Evolutionary conservation across 2,329 filamentous ascomycete genomes (phyloP), one percentile per base, ranked within the genome.

Genomic region (Fusarium devonianum): DNA sequence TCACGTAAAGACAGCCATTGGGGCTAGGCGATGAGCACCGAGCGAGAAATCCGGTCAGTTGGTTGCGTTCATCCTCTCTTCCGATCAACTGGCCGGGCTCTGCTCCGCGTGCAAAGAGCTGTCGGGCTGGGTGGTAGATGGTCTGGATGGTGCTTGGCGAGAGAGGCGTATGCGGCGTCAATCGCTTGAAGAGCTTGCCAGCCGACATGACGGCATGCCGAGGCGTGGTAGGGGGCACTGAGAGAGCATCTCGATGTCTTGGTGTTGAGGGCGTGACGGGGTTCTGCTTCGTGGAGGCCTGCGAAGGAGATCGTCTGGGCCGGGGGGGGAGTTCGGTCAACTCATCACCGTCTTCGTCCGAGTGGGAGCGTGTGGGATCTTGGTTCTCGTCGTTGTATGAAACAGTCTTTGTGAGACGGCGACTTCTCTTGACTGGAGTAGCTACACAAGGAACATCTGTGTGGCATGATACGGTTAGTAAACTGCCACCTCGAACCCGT

Each of bases 1-100:
- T 97, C 60, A 99, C 88, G 69, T 99, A 99, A 40, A 96, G 81
- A 67, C 93, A 97, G 42, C 92, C 92, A 42, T 86, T 86, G 3
- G 81, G 82, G 9, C 77, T 78, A 13, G 82, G 71, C 7, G 81
- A 76, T 5, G 86, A 75, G 60, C 85, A 84, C 39, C 81, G 80
- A 28, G 82, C 75, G 39, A 97, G 79, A 67, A 96, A 97, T 0
- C 68, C 71, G 10, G 77, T 75, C 23, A 97, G 75, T 57, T 92
- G 86, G 11, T 79, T 75, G 29, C 82, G 77, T 67, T 87, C 77
- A 66, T 81, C 75, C 21, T 96, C 90, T 34, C 92, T 86, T 37
- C 92, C 92, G 46, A 96, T 80, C 10, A 97, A 77, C 61, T 85
- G 82, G 2, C 87, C 85, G 1, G 90, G 88, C 46, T 87, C 85